Conservation (phyloP, 257 asterid species). For the Voacanga thouarsii region DNA sequence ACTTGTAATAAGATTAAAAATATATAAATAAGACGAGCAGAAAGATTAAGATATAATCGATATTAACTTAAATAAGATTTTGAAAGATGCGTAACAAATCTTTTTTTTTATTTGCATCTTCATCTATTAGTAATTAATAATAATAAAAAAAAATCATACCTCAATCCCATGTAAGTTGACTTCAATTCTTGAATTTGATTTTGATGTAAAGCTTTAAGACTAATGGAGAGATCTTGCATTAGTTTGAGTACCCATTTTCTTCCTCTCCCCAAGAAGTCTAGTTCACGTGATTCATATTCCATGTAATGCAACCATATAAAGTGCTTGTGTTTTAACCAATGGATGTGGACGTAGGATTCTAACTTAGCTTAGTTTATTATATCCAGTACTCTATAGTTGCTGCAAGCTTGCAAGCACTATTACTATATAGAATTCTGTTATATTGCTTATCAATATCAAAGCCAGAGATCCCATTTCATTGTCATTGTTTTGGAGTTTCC, state of each 20-base stretch:
- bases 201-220: too few species aligned
- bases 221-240: too few species aligned
- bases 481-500: not conserved
- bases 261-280: not conserved
- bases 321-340: not conserved
- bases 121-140: too few species aligned
- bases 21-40: too few species aligned
- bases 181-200: too few species aligned
- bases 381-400: conserved; percentile 10
- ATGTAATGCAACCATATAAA: not conserved
- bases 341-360: not conserved
- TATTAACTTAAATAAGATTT: too few species aligned
- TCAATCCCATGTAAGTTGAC: too few species aligned
- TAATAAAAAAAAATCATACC: too few species aligned
- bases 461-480: conserved; percentile 5
- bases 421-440: not conserved
- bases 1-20: too few species aligned
- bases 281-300: not conserved
- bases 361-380: not conserved
- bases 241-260: not conserved
- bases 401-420: conserved; percentile 22
- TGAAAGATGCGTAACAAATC: too few species aligned
- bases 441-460: conserved; percentile 6
- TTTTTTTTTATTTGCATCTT: too few species aligned
- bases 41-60: too few species aligned